Percentiles rank a stretch among this genome's conserved stretches.
phyloP scores from a whole-genome alignment of 257 asterid species.

The Capsicum baccatum region DNA sequence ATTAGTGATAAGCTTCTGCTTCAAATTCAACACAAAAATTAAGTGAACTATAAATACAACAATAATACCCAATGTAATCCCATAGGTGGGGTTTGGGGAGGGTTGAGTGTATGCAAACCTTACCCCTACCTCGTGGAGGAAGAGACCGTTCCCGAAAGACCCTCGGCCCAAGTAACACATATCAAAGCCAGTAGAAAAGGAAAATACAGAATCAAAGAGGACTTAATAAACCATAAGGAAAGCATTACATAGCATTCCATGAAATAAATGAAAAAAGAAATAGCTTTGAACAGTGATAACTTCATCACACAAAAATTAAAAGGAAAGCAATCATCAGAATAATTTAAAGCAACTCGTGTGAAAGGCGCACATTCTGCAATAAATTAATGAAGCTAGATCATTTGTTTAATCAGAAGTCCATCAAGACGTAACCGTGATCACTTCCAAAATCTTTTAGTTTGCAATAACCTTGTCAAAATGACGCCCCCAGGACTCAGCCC shows the following conservation, averaged over 20 bases:
- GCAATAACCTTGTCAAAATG: conserved; percentile 14
- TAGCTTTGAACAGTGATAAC: not conserved
- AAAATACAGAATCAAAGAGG: too few relatives aligned
- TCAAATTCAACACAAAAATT: conserved; percentile 19
- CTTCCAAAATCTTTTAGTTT: not conserved
- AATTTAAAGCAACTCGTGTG: conserved; percentile 14
- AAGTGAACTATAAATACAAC: not conserved
- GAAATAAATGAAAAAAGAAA: not conserved
- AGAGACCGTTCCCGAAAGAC: too few relatives aligned
- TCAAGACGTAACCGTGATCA: not conserved
- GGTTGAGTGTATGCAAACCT: too few relatives aligned
- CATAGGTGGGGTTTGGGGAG: too few relatives aligned
- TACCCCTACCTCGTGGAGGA: too few relatives aligned
- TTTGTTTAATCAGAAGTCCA: not conserved
- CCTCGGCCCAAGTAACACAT: too few relatives aligned
- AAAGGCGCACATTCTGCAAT: not conserved
- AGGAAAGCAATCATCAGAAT: not conserved
- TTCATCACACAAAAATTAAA: not conserved
- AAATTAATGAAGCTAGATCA: conserved; percentile 3
- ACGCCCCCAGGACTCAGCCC: conserved; percentile 6
- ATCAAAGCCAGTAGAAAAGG: too few relatives aligned
- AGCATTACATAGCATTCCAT: too few relatives aligned
- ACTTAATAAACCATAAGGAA: too few relatives aligned
- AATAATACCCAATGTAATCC: too few relatives aligned
- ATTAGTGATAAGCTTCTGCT: conserved; percentile 11